Evolutionary conservation across 345 rosid genomes (phyloP).

Genomic region (Anastatica hierochuntica): DNA sequence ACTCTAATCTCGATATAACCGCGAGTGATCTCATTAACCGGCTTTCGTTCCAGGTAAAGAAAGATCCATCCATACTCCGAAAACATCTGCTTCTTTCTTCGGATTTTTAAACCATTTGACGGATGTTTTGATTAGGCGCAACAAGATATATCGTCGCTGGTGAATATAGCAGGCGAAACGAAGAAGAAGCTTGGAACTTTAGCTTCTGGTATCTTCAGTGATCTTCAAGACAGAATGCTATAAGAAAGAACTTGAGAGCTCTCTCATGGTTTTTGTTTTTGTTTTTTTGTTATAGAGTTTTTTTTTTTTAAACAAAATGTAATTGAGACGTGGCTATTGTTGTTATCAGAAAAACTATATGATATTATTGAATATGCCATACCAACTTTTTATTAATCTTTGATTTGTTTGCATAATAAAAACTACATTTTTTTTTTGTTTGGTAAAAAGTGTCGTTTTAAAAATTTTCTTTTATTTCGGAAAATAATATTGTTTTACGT

Average conservation of each 20-base stretch:
- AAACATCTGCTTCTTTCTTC: not conserved
- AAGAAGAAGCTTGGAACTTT: constrained; percentile 88
- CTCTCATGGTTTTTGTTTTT: constrained; percentile 6
- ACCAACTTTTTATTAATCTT: too few relatives aligned
- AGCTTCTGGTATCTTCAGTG: constrained; percentile 74
- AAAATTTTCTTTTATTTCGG: too few relatives aligned
- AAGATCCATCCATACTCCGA: too few relatives aligned
- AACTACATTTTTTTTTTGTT: too few relatives aligned
- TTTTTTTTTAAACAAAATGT: too few relatives aligned
- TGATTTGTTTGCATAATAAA: too few relatives aligned
- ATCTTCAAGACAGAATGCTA: constrained; percentile 92
- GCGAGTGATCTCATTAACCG: constrained; percentile 87
- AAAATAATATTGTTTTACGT: too few relatives aligned
- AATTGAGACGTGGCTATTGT: too few relatives aligned
- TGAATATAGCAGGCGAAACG: constrained; percentile 94
- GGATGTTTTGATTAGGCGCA: constrained; percentile 49
- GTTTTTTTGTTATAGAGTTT: too few relatives aligned
- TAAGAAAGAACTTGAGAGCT: constrained; percentile 22
- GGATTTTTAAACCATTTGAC: not conserved
- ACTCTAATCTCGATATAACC: constrained; percentile 55
- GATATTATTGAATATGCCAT: too few relatives aligned
- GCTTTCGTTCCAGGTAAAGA: constrained; percentile 90
- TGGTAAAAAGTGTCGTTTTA: too few relatives aligned
- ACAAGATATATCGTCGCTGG: constrained; percentile 79
- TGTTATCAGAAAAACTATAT: too few relatives aligned